Percentiles rank a stretch among this genome's conserved stretches.
phyloP scores from a whole-genome alignment of 1,139 yeast genomes.

The Blastobotrys raffinosifermentans region DNA sequence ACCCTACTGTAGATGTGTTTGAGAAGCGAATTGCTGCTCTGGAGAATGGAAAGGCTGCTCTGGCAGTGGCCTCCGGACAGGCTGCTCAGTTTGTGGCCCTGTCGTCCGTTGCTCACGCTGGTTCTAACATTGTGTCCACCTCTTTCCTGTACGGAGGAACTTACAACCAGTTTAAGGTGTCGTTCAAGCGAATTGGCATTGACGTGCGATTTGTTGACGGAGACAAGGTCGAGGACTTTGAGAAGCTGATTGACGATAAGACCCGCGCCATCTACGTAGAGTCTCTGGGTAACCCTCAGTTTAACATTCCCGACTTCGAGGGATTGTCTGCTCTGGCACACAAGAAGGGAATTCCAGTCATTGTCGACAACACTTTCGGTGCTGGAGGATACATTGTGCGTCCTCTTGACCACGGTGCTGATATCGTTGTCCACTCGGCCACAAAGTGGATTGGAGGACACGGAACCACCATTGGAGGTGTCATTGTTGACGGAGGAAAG shows the following conservation, averaged over 20 bases:
- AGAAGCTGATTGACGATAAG: slow-evolving; percentile 64
- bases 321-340: slow-evolving; percentile 72
- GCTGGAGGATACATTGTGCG: slow-evolving; percentile 88
- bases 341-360: slow-evolving; percentile 82
- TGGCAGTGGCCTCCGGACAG: slow-evolving; percentile 92
- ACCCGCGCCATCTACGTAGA: slow-evolving; percentile 90
- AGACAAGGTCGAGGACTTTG: slow-evolving; percentile 65
- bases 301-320: slow-evolving; percentile 88
- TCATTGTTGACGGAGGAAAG: slow-evolving; percentile 80
- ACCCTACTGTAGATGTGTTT: slow-evolving; percentile 88
- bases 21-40: slow-evolving; percentile 90
- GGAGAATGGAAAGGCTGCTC: slow-evolving; percentile 87
- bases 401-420: slow-evolving; percentile 88
- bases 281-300: slow-evolving; percentile 90
- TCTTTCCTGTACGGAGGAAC: slow-evolving; percentile 95
- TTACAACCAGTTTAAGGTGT: slow-evolving; percentile 88
- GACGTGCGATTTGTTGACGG: slow-evolving; percentile 80
- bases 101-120: slow-evolving; percentile 76
- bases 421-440: slow-evolving; percentile 80
- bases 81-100: slow-evolving; percentile 89
- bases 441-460: slow-evolving; percentile 99
- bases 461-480: slow-evolving; percentile 94
- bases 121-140: slow-evolving; percentile 85
- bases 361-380: slow-evolving; percentile 96
- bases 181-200: slow-evolving; percentile 82